A percentile compares a stretch with the other conserved stretches of the same genome.
Conservation (phyloP, 2,329 filamentous ascomycete species). For the Macrophomina phaseolina region DNA sequence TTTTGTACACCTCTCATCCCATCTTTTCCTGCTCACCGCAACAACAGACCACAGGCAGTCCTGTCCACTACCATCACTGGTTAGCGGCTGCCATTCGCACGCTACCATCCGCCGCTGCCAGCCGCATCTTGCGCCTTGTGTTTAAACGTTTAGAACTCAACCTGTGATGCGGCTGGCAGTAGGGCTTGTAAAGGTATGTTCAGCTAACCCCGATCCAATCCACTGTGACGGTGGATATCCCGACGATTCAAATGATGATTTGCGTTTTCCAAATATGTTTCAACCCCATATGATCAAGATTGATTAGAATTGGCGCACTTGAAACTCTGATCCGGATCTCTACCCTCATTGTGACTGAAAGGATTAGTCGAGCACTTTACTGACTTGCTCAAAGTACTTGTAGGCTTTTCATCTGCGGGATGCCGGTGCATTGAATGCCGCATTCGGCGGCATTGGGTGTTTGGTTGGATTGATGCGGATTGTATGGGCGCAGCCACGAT, state of each 20-base stretch:
- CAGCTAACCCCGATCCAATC: not conserved
- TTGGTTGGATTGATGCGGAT: not conserved
- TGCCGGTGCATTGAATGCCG: not conserved
- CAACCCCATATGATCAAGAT: constrained; percentile 21
- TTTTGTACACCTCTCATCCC: not conserved
- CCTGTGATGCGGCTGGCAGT: not conserved
- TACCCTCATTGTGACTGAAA: not conserved
- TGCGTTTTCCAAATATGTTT: constrained; percentile 23
- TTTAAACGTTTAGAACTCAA: not conserved
- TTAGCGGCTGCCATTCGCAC: not conserved
- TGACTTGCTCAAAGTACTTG: not conserved
- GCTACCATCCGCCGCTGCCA: not conserved
- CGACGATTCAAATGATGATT: constrained; percentile 13
- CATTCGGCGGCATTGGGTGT: not conserved
- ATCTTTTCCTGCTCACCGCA: not conserved
- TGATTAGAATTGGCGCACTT: constrained; percentile 20
- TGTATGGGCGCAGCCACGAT: not conserved
- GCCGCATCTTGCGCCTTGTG: not conserved
- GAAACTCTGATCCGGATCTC: constrained; percentile 19
- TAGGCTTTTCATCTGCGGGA: not conserved
- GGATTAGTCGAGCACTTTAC: not conserved
- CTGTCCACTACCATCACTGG: no score
- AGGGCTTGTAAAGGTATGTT: not conserved
- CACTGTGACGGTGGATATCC: not conserved
- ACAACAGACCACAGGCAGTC: no score